Evolutionary conservation across 2,329 filamentous ascomycete genomes (phyloP), one percentile per base, ranked within the genome.

Genomic region (Tolypocladium ovalisporum): DNA sequence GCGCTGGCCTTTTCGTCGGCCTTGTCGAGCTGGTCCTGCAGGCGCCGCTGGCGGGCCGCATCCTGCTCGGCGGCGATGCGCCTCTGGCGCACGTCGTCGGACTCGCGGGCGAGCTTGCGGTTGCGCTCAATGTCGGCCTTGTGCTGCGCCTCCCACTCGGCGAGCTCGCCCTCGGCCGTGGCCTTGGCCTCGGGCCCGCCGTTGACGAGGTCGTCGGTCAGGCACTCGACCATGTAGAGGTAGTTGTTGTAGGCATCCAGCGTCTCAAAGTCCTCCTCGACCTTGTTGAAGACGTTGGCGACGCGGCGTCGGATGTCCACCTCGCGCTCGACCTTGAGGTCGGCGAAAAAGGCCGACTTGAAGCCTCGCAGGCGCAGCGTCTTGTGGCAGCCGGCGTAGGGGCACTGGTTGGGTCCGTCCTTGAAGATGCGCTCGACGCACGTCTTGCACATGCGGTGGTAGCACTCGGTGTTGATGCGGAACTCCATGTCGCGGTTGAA

Each of bases 401-500:
- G 94, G 69, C 95, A 99, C 60, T 91, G 89, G 57, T 91, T 90
- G 0, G 94, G 94, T 0, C 94, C 94, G 57, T 90, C 86, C 39
- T 88, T 88, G 80, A 97, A 99, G 66, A 97, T 89, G 57, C 93
- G 88, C 73, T 93, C 89, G 47, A 97, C 92, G 76, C 94, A 99
- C 58, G 89, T 92, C 71, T 90, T 88, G 79, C 94, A 99, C 90
- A 99, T 97, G 64, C 90, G 90, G 79, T 99, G 94, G 79, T 99
- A 99, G 82, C 94, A 99, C 79, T 96, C 91, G 10, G 93, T 90
- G 72, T 97, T 97, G 76, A 99, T 92, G 65, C 94, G 88, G 75
- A 99, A 97, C 62, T 87, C 83, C 83, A 99, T 92, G 75, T 91
- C 87, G 60, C 86, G 86, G 78, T 97, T 97, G 67, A 97, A 87